A percentile compares a stretch with the other conserved stretches of the same genome.
phyloP scores from a whole-genome alignment of 306 rosid genomes.

The Prunus mume region DNA sequence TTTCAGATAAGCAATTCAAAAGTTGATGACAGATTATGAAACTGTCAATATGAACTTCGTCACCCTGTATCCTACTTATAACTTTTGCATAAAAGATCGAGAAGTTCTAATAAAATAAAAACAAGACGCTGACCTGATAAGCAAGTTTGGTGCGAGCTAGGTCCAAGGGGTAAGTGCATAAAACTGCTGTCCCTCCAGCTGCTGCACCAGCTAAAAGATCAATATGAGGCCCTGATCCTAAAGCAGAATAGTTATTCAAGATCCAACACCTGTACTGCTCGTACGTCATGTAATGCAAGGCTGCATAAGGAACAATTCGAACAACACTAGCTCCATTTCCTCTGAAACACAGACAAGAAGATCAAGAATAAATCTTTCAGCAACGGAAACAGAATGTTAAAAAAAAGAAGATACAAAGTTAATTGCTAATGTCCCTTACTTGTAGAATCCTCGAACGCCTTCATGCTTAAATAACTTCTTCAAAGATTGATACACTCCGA shows the following conservation, averaged over 20 bases:
- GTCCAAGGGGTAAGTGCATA: constrained; percentile 94
- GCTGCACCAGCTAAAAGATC: constrained; percentile 98
- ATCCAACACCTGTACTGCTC: constrained; percentile 91
- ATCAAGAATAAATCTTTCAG: neutral
- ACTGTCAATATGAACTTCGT: neutral
- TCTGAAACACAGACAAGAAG: constrained; percentile 39
- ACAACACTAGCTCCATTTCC: constrained; percentile 97
- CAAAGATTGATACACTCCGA: constrained; percentile 75
- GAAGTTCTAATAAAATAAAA: neutral
- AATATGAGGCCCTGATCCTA: constrained; percentile 82
- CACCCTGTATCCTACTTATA: neutral
- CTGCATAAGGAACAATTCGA: constrained; percentile 92
- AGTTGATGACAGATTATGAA: neutral
- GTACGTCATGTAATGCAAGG: constrained; percentile 93
- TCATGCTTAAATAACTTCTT: constrained; percentile 64
- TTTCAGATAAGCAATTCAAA: neutral
- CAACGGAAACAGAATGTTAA: neutral
- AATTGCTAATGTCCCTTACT: constrained; percentile 45
- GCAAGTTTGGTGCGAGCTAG: constrained; percentile 98
- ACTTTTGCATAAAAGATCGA: neutral
- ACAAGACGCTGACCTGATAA: constrained; percentile 61
- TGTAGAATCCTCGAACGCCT: constrained; percentile 82
- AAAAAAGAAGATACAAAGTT: neutral
- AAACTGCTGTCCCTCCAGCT: constrained; percentile 89
- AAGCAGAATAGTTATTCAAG: constrained; percentile 52